Base-by-base conservation (phyloP, 2,329 filamentous ascomycete species). In the Sporothrix dimorphospora region DNA sequence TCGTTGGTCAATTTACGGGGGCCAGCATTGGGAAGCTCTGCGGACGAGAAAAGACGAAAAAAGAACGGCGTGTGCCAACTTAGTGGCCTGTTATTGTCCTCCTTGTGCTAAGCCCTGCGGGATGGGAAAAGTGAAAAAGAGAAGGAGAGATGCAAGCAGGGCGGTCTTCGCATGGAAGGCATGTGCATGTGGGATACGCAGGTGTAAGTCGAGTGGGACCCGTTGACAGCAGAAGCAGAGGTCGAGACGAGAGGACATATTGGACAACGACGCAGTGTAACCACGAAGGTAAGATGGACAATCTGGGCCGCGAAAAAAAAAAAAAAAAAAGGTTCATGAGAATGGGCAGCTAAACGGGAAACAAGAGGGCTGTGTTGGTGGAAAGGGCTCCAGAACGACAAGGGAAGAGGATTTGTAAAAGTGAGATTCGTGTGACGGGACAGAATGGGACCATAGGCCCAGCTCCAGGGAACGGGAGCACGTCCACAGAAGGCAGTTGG, bases 1-100 rank as follows among this genome's bases (percentile, higher is more conserved):
- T 71, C 63, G 70, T 71, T 71, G 70, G 70, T 49, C 63, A 30
- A 27, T 70, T 70, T 70, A 70, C 67, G 67, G 67, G 11, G 38
- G 7, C 21, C 21, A 21, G 49, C 12, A 51, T 38, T 55, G 67
- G 34, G 3, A 57, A 24, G 55, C 30, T n/a, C 11, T 16, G 55
- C 5, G 55, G 55, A 3, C 24, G 42, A 49, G 63, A 49, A n/a
- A 38, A 24, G 65, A 24, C 4, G 34, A 24, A 11, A 6, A 21
- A 30, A 55, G 21, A 14, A 19, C 24, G 12, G 30, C 51, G 12
- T 30, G 24, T 55, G 6, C n/a, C 59, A 34, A 30, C 21, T 8
- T 11, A 67, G 14, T 21, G 19, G 16, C 12, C 19, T 6, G 42
- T 14, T 49, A 1, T 34, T 65, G 59, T 42, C 38, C 59, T n/a